Conservation (phyloP, 2,329 filamentous ascomycete species). For the Mariannaea sp. region DNA sequence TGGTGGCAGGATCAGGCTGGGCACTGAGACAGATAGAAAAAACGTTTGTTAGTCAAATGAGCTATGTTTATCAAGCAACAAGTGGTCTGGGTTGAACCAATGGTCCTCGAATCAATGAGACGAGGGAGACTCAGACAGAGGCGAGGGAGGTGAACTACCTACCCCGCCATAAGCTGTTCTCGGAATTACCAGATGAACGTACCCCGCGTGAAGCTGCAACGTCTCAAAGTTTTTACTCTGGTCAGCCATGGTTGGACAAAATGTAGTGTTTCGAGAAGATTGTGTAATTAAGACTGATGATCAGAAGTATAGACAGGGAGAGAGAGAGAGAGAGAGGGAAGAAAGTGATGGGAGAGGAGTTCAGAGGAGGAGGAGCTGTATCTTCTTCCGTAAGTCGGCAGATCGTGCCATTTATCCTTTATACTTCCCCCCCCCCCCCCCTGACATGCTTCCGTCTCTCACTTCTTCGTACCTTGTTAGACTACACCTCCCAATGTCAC, state of each 20-base stretch:
- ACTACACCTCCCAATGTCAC: constrained; percentile 1
- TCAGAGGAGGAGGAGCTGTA: no score
- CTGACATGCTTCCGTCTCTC: not conserved
- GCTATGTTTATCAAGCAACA: not conserved
- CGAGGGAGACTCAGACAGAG: not conserved
- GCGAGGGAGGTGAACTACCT: constrained; percentile 8
- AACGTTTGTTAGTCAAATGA: constrained; percentile 17
- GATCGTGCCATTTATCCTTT: constrained; percentile 30
- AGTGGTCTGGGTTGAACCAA: not conserved
- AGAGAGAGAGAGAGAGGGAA: constrained; percentile 31
- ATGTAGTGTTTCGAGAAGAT: not conserved
- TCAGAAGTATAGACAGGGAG: not conserved
- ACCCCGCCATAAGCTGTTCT: constrained; percentile 26
- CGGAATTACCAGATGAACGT: constrained; percentile 44
- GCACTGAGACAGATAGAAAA: constrained; percentile 59
- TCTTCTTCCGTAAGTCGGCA: not conserved
- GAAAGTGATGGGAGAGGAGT: not conserved
- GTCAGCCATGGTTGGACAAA: constrained; percentile 44
- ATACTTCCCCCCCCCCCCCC: constrained; percentile 24
- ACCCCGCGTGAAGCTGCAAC: constrained; percentile 84
- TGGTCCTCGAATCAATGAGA: not conserved
- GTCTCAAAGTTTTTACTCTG: constrained; percentile 75
- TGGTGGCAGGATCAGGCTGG: constrained; percentile 78
- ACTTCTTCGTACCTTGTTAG: not conserved
- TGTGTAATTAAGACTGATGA: not conserved